These are phyloP conservation scores for Micractinium sp. DNA, from an alignment of 139 green algal species.

Conservation along the genomic window DNA sequence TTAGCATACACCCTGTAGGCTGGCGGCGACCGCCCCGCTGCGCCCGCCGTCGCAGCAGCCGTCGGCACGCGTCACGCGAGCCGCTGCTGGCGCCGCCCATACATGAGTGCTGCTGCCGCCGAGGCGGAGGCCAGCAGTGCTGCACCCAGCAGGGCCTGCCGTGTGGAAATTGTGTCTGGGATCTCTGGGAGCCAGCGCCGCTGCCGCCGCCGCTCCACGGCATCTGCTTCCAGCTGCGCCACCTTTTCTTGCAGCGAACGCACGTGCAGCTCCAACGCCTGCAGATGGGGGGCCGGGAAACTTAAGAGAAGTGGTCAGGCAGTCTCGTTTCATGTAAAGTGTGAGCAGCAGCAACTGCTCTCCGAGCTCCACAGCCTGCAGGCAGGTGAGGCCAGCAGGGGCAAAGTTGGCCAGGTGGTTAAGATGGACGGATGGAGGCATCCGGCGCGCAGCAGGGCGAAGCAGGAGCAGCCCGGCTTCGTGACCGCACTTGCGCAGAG, in stretches of 20 bases:
- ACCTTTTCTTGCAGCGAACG: not conserved
- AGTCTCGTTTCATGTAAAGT: too few relatives aligned
- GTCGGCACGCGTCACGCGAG: not conserved
- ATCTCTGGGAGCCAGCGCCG: slow-evolving; percentile 10
- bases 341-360: too few relatives aligned
- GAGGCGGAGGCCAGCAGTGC: slow-evolving; percentile 24
- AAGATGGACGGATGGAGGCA: not conserved
- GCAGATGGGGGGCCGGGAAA: not conserved
- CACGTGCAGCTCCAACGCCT: slow-evolving; percentile 4
- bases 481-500: too few relatives aligned
- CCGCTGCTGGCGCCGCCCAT: not conserved
- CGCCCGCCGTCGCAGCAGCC: too few relatives aligned
- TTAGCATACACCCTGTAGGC: too few relatives aligned
- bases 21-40: too few relatives aligned
- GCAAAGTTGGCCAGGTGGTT: not conserved
- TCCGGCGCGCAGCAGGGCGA: not conserved
- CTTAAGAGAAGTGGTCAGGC: not conserved
- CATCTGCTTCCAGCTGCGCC: not conserved
- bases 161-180: slow-evolving; percentile 5
- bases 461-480: too few relatives aligned
- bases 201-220: not conserved
- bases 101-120: slow-evolving; percentile 15
- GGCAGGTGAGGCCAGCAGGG: too few relatives aligned
- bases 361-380: too few relatives aligned
- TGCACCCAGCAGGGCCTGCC: slow-evolving; percentile 14